Evolutionary conservation across 805 yeast genomes (phyloP), one percentile per base, ranked within the genome.

Genomic region (Lipomyces oligophaga): DNA sequence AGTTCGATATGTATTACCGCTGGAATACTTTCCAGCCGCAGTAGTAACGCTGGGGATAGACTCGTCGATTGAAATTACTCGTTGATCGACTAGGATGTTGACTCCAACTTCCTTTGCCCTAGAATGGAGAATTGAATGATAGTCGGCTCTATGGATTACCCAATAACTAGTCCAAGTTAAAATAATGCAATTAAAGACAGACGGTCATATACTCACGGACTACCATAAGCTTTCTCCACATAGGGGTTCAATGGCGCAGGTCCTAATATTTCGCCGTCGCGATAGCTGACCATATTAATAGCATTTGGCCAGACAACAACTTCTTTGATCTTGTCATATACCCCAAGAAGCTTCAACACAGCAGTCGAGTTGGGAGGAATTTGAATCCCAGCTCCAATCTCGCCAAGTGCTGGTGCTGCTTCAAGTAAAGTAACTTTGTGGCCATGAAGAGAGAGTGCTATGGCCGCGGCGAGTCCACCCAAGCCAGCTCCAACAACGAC

Each of bases 301-400:
- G 21, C 28, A 21, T 30, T 26, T 22, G 45, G 45, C 34, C 18
- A 15, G 20, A 41, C 45, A 6, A 41, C 45, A 21, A 41, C 45
- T 3, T 41, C 43, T 24, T 54, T 49, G 28, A 59, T 26, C 25
- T 35, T 31, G 8, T 49, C 43, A 22, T 40, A 32, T 2, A 63
- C 41, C 24, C 66, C 66, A 36, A 57, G 47, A 13, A 52, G 38
- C 28, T 55, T 49, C 18, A 64, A 49, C 25, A 64, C 57, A 22
- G 59, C 53, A 3, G 57, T 45, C 7, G 65, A 57, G 20, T 62
- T 61, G 3, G 68, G 68, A 15, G 67, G 66, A 24, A 63, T 54
- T 49, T 63, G 67, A 38, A 63, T 63, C 24, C 67, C 67, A 15
- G 67, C 67, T n/a, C 67, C 67, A 32, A 64, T 66, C 47, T 63